A percentile compares a stretch with the other conserved stretches of the same genome.
Conservation (phyloP, 257 asterid species). For the Solanum peruvianum region DNA sequence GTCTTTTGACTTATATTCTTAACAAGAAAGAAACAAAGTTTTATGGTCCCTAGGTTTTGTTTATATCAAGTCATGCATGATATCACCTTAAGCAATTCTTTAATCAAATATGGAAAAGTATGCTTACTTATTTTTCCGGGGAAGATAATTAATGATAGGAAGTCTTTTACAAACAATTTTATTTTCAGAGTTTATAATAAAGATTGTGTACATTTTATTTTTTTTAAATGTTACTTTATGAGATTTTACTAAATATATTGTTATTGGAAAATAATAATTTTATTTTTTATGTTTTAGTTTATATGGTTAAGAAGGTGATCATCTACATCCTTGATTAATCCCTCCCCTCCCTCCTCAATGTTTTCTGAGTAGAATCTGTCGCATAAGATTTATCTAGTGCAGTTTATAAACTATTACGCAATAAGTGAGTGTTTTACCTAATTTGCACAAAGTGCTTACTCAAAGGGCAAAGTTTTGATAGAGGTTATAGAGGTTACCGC, state of each 20-base stretch:
- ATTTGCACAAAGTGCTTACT: too few relatives aligned
- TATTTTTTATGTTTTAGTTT: too few relatives aligned
- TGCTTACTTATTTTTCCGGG: not conserved
- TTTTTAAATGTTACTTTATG: too few relatives aligned
- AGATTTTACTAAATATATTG: too few relatives aligned
- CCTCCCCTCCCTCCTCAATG: rapidly evolving
- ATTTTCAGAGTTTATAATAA: too few relatives aligned
- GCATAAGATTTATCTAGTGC: too few relatives aligned
- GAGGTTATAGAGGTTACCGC: rapidly evolving
- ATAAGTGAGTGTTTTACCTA: too few relatives aligned
- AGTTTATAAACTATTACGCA: rapidly evolving
- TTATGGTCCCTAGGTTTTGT: not conserved
- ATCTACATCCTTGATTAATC: too few relatives aligned
- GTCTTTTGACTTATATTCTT: not conserved
- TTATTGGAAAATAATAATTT: too few relatives aligned
- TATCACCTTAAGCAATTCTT: not conserved
- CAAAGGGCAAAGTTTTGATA: not conserved
- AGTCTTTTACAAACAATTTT: too few relatives aligned
- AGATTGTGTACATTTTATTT: too few relatives aligned
- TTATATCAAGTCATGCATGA: not conserved
- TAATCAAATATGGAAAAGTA: not conserved
- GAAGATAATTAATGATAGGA: not conserved
- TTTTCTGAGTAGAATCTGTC: not conserved
- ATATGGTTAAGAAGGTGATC: too few relatives aligned
- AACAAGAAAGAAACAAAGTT: not conserved